Conservation (phyloP, 345 rosid genomes). For the Clausena lansium region DNA sequence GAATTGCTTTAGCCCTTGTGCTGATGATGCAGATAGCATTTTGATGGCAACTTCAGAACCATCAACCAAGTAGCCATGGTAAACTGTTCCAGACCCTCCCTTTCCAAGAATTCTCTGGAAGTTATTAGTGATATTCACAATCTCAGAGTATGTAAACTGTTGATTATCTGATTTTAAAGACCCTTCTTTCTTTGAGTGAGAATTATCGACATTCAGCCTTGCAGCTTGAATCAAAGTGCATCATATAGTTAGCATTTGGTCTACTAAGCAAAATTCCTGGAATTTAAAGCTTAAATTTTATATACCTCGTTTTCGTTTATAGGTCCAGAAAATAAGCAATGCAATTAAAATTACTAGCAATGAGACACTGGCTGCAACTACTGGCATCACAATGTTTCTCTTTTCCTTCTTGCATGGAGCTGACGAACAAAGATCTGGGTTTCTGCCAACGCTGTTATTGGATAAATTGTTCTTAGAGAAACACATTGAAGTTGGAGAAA, state of each 20-base stretch:
- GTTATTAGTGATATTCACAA: conserved; percentile 28
- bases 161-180: conserved; percentile 13
- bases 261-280: background rate
- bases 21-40: conserved; percentile 26
- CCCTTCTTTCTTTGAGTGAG: background rate
- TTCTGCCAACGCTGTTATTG: conserved; percentile 38
- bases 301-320: conserved; percentile 22
- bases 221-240: background rate
- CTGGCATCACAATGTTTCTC: conserved; percentile 11
- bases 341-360: conserved; percentile 14
- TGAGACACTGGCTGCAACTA: conserved; percentile 15
- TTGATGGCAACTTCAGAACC: conserved; percentile 35
- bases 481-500: background rate
- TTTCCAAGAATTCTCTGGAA: conserved; percentile 26
- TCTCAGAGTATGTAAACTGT: conserved; percentile 21
- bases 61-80: conserved; percentile 22
- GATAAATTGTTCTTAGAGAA: background rate
- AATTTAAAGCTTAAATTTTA: background rate
- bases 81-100: conserved; percentile 42
- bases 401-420: conserved; percentile 35
- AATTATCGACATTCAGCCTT: background rate
- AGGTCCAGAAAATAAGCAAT: conserved; percentile 13
- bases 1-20: conserved; percentile 30
- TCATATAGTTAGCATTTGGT: background rate
- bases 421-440: conserved; percentile 37